These are phyloP conservation scores for Scytalidium sp. DNA, from an alignment of 2,329 filamentous ascomycete genomes.

Conservation along the genomic window DNA sequence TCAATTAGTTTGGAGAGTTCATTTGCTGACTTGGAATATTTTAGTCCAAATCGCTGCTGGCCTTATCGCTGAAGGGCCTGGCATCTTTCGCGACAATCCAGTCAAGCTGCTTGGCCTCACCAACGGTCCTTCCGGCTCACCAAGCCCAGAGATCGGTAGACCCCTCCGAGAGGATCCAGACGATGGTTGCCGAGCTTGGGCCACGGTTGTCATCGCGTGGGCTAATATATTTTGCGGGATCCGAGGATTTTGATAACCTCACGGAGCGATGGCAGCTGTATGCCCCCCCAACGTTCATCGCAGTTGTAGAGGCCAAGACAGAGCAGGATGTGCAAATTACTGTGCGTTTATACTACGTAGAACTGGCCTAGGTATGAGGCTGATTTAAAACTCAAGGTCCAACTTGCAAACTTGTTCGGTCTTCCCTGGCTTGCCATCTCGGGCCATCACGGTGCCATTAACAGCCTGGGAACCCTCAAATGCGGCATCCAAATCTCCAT, in stretches of 20 bases:
- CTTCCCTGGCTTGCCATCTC: constrained; percentile 51
- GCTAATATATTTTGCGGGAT: not conserved
- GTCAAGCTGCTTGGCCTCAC: too few species aligned
- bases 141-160: too few species aligned
- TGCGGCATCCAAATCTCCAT: constrained; percentile 7
- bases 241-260: not conserved
- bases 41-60: too few species aligned
- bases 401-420: constrained; percentile 41
- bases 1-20: too few species aligned
- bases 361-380: not conserved
- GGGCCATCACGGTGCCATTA: constrained; percentile 44
- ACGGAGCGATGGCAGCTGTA: not conserved
- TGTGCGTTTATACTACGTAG: constrained; percentile 2
- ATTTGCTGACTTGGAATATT: too few species aligned
- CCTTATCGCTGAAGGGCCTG: too few species aligned
- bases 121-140: too few species aligned
- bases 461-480: constrained; percentile 2
- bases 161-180: too few species aligned
- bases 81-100: too few species aligned
- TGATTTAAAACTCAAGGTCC: constrained; percentile 30
- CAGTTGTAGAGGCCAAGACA: constrained; percentile 1
- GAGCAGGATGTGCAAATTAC: constrained; percentile 5
- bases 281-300: not conserved
- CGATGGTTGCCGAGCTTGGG: constrained; percentile 1
- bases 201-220: not conserved